Evolutionary conservation across 2,329 filamentous ascomycete genomes (phyloP), one percentile per base, ranked within the genome.

Genomic region (Endocalyx cinctus): DNA sequence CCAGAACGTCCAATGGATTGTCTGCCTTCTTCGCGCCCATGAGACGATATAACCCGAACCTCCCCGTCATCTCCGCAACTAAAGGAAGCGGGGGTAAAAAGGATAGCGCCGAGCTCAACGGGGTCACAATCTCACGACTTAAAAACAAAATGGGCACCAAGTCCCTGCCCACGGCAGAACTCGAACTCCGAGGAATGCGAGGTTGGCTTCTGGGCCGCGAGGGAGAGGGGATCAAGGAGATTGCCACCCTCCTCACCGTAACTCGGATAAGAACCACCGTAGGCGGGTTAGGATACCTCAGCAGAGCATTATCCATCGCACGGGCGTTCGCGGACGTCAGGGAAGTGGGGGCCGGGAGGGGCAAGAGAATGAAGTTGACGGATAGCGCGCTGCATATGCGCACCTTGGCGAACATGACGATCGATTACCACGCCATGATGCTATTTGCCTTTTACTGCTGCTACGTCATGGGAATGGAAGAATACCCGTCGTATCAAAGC

Each of bases 101-200:
- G 8, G 41, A 34, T 10, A 32, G 47, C 4, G 59, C 58, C 0
- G 67, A 71, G 29, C 61, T 73, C 7, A 81, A 81, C 41, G 76
- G 76, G 4, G 60, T 81, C 12, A 58, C 57, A 6, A 75, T 80
- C 34, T 70, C 76, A 37, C 64, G 76, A 0, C 57, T 82, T 5
- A 82, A 82, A 52, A 69, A 68, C 45, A 82, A 82, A 44, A 60
- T 81, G n/a, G 77, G 77, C 12, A 81, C 77, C 1, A 72, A 70
- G 33, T 63, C 70, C 4, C 55, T 82, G 0, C 77, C 77, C 0
- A 82, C 78, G 0, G 78, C 77, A 0, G 77, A 82, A 47, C 64
- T 82, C 4, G 74, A 76, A 38, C 58, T 77, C 2, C 60, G 62
- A 15, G 63, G 58, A 3, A 67, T 66, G 52, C 63, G 72, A 7